These are phyloP conservation scores for Sporisorium reilianum DNA, from an alignment of 1,284 basidiomycete species.

Conservation along the genomic window DNA sequence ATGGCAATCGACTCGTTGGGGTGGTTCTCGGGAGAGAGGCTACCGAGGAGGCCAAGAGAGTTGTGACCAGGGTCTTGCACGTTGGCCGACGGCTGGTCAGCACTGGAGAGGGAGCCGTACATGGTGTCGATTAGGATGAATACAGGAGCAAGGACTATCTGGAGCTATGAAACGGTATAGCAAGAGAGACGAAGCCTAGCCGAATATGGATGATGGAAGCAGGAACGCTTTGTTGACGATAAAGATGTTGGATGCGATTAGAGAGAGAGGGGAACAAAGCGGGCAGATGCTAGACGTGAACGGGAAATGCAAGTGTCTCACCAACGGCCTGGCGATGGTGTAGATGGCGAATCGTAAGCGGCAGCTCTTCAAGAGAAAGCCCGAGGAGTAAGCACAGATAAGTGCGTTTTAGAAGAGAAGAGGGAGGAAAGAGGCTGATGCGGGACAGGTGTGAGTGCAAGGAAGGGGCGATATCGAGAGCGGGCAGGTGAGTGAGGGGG, in stretches of 20 bases:
- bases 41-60: slow-evolving; percentile 46
- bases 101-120: slow-evolving; percentile 21
- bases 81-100: slow-evolving; percentile 6
- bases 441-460: background rate
- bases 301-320: background rate
- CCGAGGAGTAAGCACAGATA: background rate
- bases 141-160: background rate
- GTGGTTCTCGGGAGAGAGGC: slow-evolving; percentile 28
- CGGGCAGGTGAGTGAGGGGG: background rate
- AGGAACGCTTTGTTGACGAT: slow-evolving; percentile 5
- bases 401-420: background rate
- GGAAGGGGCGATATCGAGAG: background rate
- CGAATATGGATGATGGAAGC: background rate
- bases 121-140: slow-evolving; percentile 14
- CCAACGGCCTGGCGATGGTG: slow-evolving; percentile 9
- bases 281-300: slow-evolving; percentile 12
- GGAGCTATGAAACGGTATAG: background rate
- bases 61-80: slow-evolving; percentile 27
- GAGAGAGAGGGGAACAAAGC: background rate
- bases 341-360: background rate
- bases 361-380: slow-evolving; percentile 12
- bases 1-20: slow-evolving; percentile 28
- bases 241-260: slow-evolving; percentile 12
- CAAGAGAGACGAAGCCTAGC: background rate
- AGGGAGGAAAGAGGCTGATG: background rate